These are phyloP conservation scores for Deakozyma indianensis DNA, from an alignment of 805 yeast genomes.

Conservation along the genomic window DNA sequence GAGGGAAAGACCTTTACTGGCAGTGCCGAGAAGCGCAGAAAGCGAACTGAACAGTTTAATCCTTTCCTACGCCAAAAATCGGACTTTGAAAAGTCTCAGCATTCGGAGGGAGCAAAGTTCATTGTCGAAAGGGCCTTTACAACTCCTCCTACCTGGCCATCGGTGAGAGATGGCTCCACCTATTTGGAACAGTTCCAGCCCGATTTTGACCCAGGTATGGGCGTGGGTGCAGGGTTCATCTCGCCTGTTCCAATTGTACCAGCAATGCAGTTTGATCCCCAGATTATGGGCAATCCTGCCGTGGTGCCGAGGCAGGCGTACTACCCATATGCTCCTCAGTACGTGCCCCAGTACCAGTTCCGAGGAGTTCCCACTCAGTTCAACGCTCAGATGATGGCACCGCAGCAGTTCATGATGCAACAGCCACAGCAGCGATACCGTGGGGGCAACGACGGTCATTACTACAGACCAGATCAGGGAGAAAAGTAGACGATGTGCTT, in stretches of 20 bases:
- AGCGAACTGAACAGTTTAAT: slow-evolving; percentile 3
- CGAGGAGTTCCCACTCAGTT: slow-evolving; percentile 2
- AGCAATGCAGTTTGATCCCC: slow-evolving; percentile 8
- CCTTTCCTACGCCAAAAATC: background rate
- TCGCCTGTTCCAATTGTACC: slow-evolving; percentile 7
- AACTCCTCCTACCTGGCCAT: slow-evolving; percentile 69
- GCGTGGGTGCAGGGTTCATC: slow-evolving; percentile 2
- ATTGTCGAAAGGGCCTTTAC: slow-evolving; percentile 47
- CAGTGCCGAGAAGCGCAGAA: slow-evolving; percentile 13
- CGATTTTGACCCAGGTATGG: background rate
- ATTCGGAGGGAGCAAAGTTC: slow-evolving; percentile 5
- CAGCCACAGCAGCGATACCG: slow-evolving; percentile 9
- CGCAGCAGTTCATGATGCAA: slow-evolving; percentile 6
- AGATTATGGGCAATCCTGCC: slow-evolving; percentile 8
- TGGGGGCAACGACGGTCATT: slow-evolving; percentile 2
- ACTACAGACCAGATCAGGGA: background rate
- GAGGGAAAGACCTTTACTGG: slow-evolving; percentile 3
- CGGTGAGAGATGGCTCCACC: slow-evolving; percentile 37
- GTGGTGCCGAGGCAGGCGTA: slow-evolving; percentile 3
- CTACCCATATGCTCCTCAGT: slow-evolving; percentile 4
- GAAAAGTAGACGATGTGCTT: background rate
- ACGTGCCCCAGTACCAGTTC: slow-evolving; percentile 11
- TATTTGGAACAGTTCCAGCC: slow-evolving; percentile 38
- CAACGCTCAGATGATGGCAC: slow-evolving; percentile 5
- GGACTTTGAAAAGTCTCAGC: background rate